Base-by-base conservation (phyloP, 768 basidiomycete species). In the Mycena crocata region DNA sequence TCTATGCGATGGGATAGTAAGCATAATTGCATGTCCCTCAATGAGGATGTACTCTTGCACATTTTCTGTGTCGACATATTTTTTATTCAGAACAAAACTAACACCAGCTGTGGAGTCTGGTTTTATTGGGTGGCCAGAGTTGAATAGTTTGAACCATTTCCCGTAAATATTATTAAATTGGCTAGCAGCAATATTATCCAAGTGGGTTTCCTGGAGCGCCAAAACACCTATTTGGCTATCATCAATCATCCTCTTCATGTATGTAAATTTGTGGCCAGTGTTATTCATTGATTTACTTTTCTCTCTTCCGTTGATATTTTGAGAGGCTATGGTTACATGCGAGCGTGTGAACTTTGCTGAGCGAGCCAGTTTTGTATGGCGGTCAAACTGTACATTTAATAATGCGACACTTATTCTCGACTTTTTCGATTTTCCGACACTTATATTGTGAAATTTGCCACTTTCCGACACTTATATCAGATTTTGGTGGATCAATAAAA, bases 71-170 rank as follows among this genome's bases (percentile, higher is more conserved):
- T 52, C 51, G n/a, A n/a, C n/a, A n/a, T n/a, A n/a, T n/a, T n/a
- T n/a, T n/a, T n/a, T n/a, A n/a, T n/a, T n/a, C n/a, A n/a, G n/a
- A n/a, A n/a, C n/a, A n/a, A n/a, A n/a, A n/a, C n/a, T n/a, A n/a
- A n/a, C n/a, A n/a, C n/a, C 44, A 24, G 44, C 44, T 45, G 44
- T 45, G 44, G 44, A 45, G n/a, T 45, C 44, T 45, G 44, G 44
- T 45, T 45, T 45, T 45, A 45, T 45, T 45, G 44, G 44, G 23
- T 45, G 44, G 3, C 44, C 44, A 17, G 44, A 45, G n/a, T 45
- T 45, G 44, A 45, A 45, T 7, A 45, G 44, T 24, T 45, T n/a
- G 44, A 45, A 40, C 39, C 39, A 40, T 8, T 40, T 40, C 39
- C 39, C 15, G 39, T 40, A 40, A 40, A 40, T 7, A 21, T 40